Conservation (phyloP, 495 filamentous ascomycete genomes). For the Aspergillus campestris region DNA sequence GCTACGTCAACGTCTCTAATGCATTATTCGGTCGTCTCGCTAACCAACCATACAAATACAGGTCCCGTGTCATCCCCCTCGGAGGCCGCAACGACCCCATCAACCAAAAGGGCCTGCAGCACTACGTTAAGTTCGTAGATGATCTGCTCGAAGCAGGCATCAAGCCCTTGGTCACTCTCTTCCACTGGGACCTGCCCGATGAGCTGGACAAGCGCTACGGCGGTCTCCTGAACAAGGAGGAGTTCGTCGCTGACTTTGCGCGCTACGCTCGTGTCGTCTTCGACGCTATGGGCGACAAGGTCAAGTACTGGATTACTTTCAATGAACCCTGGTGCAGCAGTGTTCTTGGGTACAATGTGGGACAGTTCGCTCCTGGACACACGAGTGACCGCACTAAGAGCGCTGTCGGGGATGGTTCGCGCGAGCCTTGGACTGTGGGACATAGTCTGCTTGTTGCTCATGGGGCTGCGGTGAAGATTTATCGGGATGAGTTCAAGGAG, state of each 20-base stretch:
- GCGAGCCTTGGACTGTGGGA: slow-evolving; percentile 44
- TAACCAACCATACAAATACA: slow-evolving; percentile 2
- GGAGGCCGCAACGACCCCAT: slow-evolving; percentile 40
- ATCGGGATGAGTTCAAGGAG: slow-evolving; percentile 43
- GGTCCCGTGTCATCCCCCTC: slow-evolving; percentile 63
- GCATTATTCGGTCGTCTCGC: background rate
- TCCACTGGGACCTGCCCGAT: slow-evolving; percentile 49
- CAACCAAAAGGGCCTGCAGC: slow-evolving; percentile 40
- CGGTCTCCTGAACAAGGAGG: slow-evolving; percentile 42
- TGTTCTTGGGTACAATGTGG: slow-evolving; percentile 44
- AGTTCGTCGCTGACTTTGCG: slow-evolving; percentile 44
- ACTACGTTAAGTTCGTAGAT: slow-evolving; percentile 43
- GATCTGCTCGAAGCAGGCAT: slow-evolving; percentile 42
- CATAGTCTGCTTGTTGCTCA: slow-evolving; percentile 44
- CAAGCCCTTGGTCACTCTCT: slow-evolving; percentile 43
- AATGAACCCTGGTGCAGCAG: slow-evolving; percentile 48
- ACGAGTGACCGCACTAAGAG: slow-evolving; percentile 43
- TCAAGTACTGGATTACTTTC: slow-evolving; percentile 50
- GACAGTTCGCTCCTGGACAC: slow-evolving; percentile 42
- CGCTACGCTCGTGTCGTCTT: slow-evolving; percentile 43
- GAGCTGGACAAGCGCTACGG: slow-evolving; percentile 43
- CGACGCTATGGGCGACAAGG: slow-evolving; percentile 36
- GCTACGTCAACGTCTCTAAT: slow-evolving; percentile 29
- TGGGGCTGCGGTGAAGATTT: slow-evolving; percentile 42
- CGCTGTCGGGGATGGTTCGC: slow-evolving; percentile 38